These are phyloP conservation scores for Pelargonium fulgidum DNA, from an alignment of 441 rosid species.

Conservation along the genomic window DNA sequence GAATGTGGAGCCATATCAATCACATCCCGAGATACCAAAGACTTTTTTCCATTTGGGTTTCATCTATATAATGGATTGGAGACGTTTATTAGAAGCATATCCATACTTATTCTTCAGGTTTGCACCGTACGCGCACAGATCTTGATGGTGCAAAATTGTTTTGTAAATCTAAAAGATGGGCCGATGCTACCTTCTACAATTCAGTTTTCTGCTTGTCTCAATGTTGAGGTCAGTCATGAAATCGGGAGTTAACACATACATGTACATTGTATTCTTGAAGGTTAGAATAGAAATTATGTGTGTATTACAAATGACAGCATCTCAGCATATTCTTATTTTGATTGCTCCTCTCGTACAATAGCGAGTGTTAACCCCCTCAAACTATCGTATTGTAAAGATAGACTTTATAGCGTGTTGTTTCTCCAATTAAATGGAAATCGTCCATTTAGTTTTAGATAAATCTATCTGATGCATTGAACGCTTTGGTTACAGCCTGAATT, in stretches of 20 bases:
- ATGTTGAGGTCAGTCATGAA: constrained; percentile 12
- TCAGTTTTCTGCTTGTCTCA: constrained; percentile 3
- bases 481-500: too few relatives aligned
- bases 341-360: constrained; percentile 5
- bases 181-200: constrained; percentile 8
- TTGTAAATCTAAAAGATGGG: constrained; percentile 7
- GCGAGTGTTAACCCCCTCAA: constrained; percentile 9
- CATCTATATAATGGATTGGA: not conserved
- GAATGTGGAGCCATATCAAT: not conserved
- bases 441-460: not conserved
- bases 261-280: constrained; percentile 26
- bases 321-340: not conserved
- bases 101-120: not conserved
- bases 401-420: constrained; percentile 9
- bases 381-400: constrained; percentile 21
- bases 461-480: too few relatives aligned
- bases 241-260: constrained; percentile 17
- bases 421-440: not conserved
- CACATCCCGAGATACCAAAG: not conserved
- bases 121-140: not conserved
- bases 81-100: not conserved
- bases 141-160: constrained; percentile 3
- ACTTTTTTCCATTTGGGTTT: not conserved
- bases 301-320: constrained; percentile 16
- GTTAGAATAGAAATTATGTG: constrained; percentile 22